Conservation (phyloP, 2,329 filamentous ascomycete genomes). For the Neonectria sp. region DNA sequence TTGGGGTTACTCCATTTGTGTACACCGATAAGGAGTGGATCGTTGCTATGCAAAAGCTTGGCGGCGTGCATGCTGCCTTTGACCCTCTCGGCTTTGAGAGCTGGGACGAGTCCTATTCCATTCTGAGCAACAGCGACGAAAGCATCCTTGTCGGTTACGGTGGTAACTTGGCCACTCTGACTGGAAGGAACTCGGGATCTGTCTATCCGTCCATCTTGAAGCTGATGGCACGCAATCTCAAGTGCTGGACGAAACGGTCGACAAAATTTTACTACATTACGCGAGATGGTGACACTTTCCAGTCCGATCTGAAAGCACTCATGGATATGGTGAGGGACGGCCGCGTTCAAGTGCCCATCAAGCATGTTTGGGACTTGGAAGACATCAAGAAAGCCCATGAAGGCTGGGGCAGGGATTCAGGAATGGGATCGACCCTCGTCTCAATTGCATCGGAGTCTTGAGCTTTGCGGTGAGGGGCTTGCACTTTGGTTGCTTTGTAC, state of each 20-base stretch:
- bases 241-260: slow-evolving; percentile 46
- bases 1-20: slow-evolving; percentile 60
- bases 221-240: slow-evolving; percentile 49
- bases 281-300: slow-evolving; percentile 51
- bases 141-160: slow-evolving; percentile 59
- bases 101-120: slow-evolving; percentile 64
- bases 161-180: slow-evolving; percentile 52
- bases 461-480: no score
- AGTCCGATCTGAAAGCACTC: slow-evolving; percentile 49
- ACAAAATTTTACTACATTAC: slow-evolving; percentile 55
- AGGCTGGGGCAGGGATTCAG: slow-evolving; percentile 45
- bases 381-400: slow-evolving; percentile 56
- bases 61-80: slow-evolving; percentile 64
- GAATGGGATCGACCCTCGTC: neutral
- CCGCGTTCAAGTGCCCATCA: slow-evolving; percentile 54
- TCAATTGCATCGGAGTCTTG: no score
- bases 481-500: no score
- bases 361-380: slow-evolving; percentile 58
- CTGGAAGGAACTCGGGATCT: slow-evolving; percentile 50
- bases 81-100: slow-evolving; percentile 66
- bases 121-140: slow-evolving; percentile 52
- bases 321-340: slow-evolving; percentile 51
- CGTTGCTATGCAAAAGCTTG: slow-evolving; percentile 57
- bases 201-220: slow-evolving; percentile 52
- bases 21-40: slow-evolving; percentile 67